Conservation (phyloP, 768 basidiomycete genomes). For the Russula brevipes region DNA sequence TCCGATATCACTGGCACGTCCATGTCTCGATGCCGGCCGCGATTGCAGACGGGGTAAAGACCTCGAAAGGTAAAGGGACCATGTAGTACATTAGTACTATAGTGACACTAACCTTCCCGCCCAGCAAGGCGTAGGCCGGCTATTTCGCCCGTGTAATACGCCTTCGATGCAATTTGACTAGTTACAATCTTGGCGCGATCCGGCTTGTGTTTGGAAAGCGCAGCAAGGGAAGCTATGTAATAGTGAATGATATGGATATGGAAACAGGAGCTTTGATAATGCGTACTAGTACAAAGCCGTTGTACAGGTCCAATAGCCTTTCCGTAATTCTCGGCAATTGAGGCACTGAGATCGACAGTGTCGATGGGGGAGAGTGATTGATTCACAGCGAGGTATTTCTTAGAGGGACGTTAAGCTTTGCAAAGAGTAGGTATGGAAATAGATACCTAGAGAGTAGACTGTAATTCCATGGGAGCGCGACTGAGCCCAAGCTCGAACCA, state of each 20-base stretch:
- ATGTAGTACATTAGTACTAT: slow-evolving; percentile 66
- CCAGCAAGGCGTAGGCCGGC: slow-evolving; percentile 73
- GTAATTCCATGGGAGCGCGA: slow-evolving; percentile 87
- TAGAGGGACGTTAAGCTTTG: slow-evolving; percentile 1
- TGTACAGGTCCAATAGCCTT: slow-evolving; percentile 75
- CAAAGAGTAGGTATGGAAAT: background rate
- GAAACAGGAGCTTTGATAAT: background rate
- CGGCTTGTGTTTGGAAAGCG: slow-evolving; percentile 57
- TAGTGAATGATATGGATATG: background rate
- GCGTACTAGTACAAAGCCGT: slow-evolving; percentile 56
- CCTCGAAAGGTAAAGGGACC: slow-evolving; percentile 82
- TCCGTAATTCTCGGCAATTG: slow-evolving; percentile 80
- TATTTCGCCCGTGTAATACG: slow-evolving; percentile 82
- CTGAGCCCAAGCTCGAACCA: slow-evolving; percentile 89
- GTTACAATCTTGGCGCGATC: slow-evolving; percentile 80
- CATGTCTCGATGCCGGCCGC: slow-evolving; percentile 88
- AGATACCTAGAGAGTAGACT: slow-evolving; percentile 83
- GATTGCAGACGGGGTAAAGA: slow-evolving; percentile 81
- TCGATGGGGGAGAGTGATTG: slow-evolving; percentile 65
- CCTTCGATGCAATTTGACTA: slow-evolving; percentile 84
- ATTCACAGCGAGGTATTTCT: slow-evolving; percentile 86
- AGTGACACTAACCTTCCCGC: slow-evolving; percentile 46
- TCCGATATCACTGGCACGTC: slow-evolving; percentile 90
- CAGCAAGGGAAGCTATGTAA: slow-evolving; percentile 47
- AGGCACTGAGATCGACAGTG: slow-evolving; percentile 84